Base-by-base conservation (phyloP, 257 asterid genomes). In the Capsicum baccatum region DNA sequence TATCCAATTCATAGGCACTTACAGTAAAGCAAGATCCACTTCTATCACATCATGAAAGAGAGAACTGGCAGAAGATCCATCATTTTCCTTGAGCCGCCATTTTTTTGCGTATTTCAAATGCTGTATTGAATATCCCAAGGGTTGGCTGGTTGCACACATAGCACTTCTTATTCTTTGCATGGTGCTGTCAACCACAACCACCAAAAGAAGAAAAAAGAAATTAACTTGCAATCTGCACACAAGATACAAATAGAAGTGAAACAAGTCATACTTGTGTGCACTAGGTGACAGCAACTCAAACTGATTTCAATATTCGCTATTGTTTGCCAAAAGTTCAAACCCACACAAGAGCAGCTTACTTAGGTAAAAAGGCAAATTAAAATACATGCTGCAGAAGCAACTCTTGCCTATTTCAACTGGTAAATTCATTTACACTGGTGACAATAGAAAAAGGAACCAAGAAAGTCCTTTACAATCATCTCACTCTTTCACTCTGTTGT, bases 121-220 rank as follows among this genome's bases (percentile, higher is more conserved):
- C 99, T 10, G 98, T 97, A 85, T 97, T 95, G 92, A 97, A 97
- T 86, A 95, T 93, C 81, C 99, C 99, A 83, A 88, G 89, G 9
- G 99, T 97, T n/a, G 97, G 97, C 92, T 97, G 92, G 90, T 97
- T 90, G 95, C 99, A 97, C 17, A 97, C 98, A 79, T 91, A 97
- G 94, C 99, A 97, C 93, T 95, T 97, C 92, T 97, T 97, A 39
- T 91, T 97, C 84, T 83, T 95, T 63, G 97, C 93, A 89, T 97
- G 99, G 87, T 97, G 99, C 99, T 97, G 97, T 83, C 63, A 86
- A 67, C 63, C 71, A 86, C 76, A 82, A 60, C 74, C 64, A 84
- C 48, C 69, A 54, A 78, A 52, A 26, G 15, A 52, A 54, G 0
- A 54, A 62, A 33, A 21, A 48, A 76, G 8, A 21, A 50, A 54